Percentiles rank a stretch among this genome's conserved stretches.
Conservation (phyloP, 2,329 filamentous ascomycete genomes). For the Sporothrix euskadiensis region DNA sequence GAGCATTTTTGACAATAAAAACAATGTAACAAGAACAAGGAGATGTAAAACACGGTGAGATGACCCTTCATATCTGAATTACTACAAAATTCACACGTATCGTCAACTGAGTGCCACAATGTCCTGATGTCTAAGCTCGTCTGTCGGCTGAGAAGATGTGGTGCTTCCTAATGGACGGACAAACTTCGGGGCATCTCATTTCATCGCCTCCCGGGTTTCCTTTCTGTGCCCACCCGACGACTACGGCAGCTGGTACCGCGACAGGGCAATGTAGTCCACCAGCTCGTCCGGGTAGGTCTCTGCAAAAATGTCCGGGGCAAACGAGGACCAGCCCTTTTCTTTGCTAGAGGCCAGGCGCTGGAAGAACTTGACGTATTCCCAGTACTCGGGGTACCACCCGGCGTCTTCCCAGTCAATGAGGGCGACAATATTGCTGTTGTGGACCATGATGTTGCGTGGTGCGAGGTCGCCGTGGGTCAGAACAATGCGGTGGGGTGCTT, state of each 20-base stretch:
- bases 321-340: slow-evolving; percentile 34
- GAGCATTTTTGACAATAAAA: no score
- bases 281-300: slow-evolving; percentile 36
- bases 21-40: no score
- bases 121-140: neutral
- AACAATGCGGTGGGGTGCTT: slow-evolving; percentile 38
- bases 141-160: no score
- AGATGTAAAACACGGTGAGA: no score
- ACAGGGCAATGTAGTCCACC: slow-evolving; percentile 35
- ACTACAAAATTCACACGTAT: no score
- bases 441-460: slow-evolving; percentile 47
- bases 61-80: no score
- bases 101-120: neutral
- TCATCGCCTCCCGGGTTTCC: no score
- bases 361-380: slow-evolving; percentile 43
- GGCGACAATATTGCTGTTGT: slow-evolving; percentile 43
- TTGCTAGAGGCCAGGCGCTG: slow-evolving; percentile 28
- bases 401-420: slow-evolving; percentile 52
- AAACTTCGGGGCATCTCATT: neutral
- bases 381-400: slow-evolving; percentile 51
- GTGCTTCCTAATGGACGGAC: no score
- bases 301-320: slow-evolving; percentile 36
- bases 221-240: neutral
- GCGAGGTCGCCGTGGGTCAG: slow-evolving; percentile 56
- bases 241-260: neutral